A percentile compares a stretch with the other conserved stretches of the same genome.
phyloP scores from a whole-genome alignment of 305 asterid genomes.

The Solanum hybrid region DNA sequence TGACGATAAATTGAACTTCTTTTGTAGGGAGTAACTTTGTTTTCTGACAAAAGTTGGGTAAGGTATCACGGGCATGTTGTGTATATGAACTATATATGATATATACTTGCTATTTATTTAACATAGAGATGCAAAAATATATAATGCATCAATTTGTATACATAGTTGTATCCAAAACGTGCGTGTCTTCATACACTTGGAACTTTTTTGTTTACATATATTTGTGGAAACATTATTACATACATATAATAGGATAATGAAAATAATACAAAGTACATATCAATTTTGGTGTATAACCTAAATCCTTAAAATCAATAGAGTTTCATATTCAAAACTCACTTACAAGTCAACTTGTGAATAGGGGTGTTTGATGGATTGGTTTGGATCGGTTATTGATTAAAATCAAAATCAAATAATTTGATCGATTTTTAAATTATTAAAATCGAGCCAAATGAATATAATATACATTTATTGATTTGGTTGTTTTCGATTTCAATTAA shows the following conservation, averaged over 20 bases:
- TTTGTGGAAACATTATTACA: background rate
- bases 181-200: background rate
- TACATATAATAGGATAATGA: background rate
- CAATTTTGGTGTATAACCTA: background rate
- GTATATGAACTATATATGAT: background rate
- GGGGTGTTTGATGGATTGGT: background rate
- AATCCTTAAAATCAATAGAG: background rate
- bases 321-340: background rate
- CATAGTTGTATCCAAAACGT: background rate
- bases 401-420: too few species aligned
- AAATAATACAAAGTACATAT: background rate
- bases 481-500: too few species aligned
- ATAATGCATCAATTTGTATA: background rate
- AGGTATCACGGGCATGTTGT: background rate
- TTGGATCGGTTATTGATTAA: background rate
- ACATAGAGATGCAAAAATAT: background rate
- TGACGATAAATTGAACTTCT: background rate
- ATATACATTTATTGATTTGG: too few species aligned
- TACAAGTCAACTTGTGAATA: background rate
- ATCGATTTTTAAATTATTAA: too few species aligned
- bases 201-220: background rate
- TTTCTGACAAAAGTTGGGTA: background rate
- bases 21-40: background rate
- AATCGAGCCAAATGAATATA: too few species aligned
- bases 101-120: background rate